Base-by-base conservation (phyloP, 2,329 filamentous ascomycete genomes). In the Epichloe coenophiala region DNA sequence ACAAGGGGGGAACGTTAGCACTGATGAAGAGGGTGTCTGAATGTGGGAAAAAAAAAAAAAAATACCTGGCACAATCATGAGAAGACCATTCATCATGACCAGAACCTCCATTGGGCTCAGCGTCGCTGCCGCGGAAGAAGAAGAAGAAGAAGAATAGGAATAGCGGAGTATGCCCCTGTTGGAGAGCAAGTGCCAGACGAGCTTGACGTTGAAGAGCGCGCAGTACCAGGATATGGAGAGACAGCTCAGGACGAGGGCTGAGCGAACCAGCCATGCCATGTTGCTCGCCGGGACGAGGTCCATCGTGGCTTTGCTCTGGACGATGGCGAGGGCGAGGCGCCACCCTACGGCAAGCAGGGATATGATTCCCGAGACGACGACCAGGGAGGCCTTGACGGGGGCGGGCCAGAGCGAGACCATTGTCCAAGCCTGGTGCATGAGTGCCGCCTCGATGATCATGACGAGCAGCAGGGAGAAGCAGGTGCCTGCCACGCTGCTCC, bases 21-120 rank as follows among this genome's bases (percentile, higher is more conserved):
- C 7, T 21, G 6, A 39, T 5, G 15, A n/a, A 21, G 31, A 31
- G 19, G 2, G 13, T 38, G 17, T 21, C n/a, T 42, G 40, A 19
- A 40, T 17, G 19, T 21, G 19, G 17, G 17, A 17, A 17, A 17
- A 17, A 17, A 17, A 17, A 17, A 17, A 21, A 21, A 21, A 21
- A 19, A 40, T 17, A 78, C 76, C 71, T n/a, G 76, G 76, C 9
- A 77, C 60, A 15, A 77, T 56, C 77, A 80, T 79, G 49, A 80
- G 63, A 1, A 77, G 55, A 11, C 75, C 76, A 38, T 80, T 79
- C 46, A 74, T 75, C 57, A 78, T 73, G 47, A 77, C 68, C 23
- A 80, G 65, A 7, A 77, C 69, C 56, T 80, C 76, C 67, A 80
- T 73, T 5, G 74, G 69, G 0, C 63, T 73, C 39, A 80, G 58